Evolutionary conservation across 176 grass and related monocot species (phyloP).

Genomic region (Aegilops sharonensis): DNA sequence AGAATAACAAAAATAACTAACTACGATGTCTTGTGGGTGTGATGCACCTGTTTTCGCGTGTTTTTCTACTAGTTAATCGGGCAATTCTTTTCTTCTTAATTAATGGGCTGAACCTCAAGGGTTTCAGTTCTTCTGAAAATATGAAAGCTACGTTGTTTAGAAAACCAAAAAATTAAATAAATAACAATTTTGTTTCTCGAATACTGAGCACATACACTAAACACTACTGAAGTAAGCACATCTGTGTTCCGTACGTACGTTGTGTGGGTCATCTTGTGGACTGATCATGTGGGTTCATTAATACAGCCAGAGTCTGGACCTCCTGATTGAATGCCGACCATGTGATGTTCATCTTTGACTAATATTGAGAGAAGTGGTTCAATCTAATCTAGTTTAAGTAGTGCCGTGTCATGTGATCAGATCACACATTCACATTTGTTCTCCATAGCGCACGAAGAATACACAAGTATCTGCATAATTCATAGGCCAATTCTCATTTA

Average conservation of each 20-base stretch:
- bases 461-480: no score
- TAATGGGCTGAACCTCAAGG: no score
- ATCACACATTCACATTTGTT: conserved; percentile 15
- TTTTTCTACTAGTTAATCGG: no score
- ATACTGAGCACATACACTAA: neutral
- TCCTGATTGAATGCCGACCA: conserved; percentile 27
- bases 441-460: neutral
- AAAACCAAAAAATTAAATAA: no score
- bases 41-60: no score
- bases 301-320: neutral
- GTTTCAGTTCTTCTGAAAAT: no score
- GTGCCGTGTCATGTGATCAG: conserved; percentile 17
- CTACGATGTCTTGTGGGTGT: no score
- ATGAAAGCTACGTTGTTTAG: no score
- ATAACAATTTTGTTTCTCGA: no score
- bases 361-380: neutral
- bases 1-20: no score
- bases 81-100: no score
- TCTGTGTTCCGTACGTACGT: neutral
- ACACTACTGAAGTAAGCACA: neutral
- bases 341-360: conserved; percentile 35
- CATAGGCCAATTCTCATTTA: no score
- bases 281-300: neutral
- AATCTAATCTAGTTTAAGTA: neutral
- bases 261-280: neutral